A percentile compares a stretch with the other conserved stretches of the same genome.
Evolutionary conservation across 176 grass and related monocot genomes (phyloP).

Genomic region (Triticum timopheevii): DNA sequence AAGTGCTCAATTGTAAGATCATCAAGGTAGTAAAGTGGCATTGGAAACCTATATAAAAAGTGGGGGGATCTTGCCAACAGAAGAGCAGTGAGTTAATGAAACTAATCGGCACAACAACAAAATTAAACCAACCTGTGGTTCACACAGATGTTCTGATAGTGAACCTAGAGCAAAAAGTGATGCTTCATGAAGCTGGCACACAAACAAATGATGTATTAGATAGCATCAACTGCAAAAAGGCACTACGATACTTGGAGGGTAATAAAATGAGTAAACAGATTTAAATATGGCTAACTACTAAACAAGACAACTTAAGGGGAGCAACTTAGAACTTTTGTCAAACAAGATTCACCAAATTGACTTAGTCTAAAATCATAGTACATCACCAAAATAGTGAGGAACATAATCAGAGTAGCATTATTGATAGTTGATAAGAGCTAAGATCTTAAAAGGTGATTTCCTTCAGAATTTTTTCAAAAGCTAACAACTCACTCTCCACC

Average conservation of each 20-base stretch:
- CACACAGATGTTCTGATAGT: slow-evolving; percentile 81
- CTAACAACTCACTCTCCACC: slow-evolving; percentile 83
- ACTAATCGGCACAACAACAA: slow-evolving; percentile 1
- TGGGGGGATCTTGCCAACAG: slow-evolving; percentile 8
- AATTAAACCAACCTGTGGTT: slow-evolving; percentile 68
- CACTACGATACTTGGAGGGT: neutral
- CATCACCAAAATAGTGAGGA: neutral
- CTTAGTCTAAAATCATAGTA: neutral
- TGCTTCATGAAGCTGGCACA: slow-evolving; percentile 86
- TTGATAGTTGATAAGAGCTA: neutral
- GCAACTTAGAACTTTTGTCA: neutral
- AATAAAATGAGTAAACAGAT: neutral
- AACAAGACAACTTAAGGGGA: neutral
- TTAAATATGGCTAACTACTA: neutral
- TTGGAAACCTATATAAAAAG: neutral
- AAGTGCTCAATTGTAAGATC: neutral
- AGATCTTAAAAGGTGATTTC: neutral
- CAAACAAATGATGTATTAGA: slow-evolving; percentile 28
- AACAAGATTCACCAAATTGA: neutral
- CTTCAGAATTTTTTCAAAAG: neutral
- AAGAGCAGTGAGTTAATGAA: slow-evolving; percentile 6
- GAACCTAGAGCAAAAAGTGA: slow-evolving; percentile 92
- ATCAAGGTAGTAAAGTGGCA: neutral
- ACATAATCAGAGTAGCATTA: neutral
- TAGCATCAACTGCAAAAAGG: slow-evolving; percentile 7